Base-by-base conservation (phyloP, 1,139 yeast species). In the Taphrina wiesneri region DNA sequence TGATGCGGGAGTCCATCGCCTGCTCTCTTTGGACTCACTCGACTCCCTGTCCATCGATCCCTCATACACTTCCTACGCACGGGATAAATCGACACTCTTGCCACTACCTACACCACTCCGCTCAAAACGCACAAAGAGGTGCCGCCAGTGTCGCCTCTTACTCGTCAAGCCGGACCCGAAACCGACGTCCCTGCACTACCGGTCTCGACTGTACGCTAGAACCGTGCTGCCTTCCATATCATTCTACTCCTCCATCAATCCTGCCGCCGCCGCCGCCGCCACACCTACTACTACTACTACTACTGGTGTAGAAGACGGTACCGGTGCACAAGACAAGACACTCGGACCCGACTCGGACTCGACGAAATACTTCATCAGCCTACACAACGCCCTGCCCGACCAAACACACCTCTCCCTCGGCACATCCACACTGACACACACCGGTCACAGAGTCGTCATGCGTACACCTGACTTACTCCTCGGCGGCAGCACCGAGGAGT, bases 321-420 rank as follows among this genome's bases (percentile, higher is more conserved):
- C 39, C 13, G 13, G 11, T 32, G 39, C 13, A 32, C 39, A 32
- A 32, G 13, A 41, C 21, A n/a, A 30, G 11, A n/a, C 26, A 17
- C n/a, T 51, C 11, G 53, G 52, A 28, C 9, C 65, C 43, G 1
- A n/a, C n/a, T 23, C 56, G 43, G 6, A 7, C 19, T 6, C 43
- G 19, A 15, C 51, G 52, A 39, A 61, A 2, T 69, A 63, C 32
- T 67, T 66, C 25, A 60, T 69, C 21, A 65, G 69, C n/a, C 26
- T 69, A 9, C 63, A 63, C 34, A 69, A 69, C 26, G 70, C 71
- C n/a, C 65, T 67, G 5, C 56, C 57, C 39, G 69, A 68, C 25
- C 45, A 52, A 1, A 51, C 67, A 19, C 46, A 59, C 32, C 56
- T 67, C 26, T 65, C 70, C 1, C 49, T 69, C 2, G 67, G 70